These are phyloP conservation scores for Betula pendula DNA, from an alignment of 306 rosid species.

Conservation along the genomic window DNA sequence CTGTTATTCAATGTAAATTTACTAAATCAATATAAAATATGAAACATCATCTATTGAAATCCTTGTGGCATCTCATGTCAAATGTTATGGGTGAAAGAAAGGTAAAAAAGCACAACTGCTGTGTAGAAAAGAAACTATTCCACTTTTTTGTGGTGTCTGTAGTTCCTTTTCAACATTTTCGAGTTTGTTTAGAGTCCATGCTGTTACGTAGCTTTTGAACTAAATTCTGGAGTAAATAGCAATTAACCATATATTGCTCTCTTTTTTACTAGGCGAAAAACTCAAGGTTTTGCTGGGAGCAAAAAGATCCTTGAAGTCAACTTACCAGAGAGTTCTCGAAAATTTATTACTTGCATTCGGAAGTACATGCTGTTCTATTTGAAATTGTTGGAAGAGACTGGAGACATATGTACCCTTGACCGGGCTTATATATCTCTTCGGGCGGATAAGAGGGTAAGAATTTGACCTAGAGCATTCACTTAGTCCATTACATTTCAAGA, in stretches of 20 bases:
- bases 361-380: constrained; percentile 87
- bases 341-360: constrained; percentile 93
- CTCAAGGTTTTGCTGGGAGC: constrained; percentile 75
- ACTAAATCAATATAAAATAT: background rate
- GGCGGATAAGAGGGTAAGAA: constrained; percentile 88
- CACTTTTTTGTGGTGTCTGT: background rate
- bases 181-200: constrained; percentile 11
- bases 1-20: background rate
- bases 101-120: background rate
- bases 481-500: constrained; percentile 1
- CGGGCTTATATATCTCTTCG: constrained; percentile 90
- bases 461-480: background rate
- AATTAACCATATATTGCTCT: constrained; percentile 31
- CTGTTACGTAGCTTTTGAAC: constrained; percentile 21
- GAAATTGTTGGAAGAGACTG: constrained; percentile 89
- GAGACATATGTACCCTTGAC: constrained; percentile 88
- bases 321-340: constrained; percentile 94
- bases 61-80: background rate
- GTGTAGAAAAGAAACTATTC: background rate
- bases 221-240: constrained; percentile 14
- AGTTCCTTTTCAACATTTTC: background rate
- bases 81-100: background rate
- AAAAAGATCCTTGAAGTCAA: constrained; percentile 84
- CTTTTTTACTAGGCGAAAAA: constrained; percentile 69
- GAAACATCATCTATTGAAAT: background rate